phyloP scores from a whole-genome alignment of 2,329 filamentous ascomycete species.

The Nemania diffusa region DNA sequence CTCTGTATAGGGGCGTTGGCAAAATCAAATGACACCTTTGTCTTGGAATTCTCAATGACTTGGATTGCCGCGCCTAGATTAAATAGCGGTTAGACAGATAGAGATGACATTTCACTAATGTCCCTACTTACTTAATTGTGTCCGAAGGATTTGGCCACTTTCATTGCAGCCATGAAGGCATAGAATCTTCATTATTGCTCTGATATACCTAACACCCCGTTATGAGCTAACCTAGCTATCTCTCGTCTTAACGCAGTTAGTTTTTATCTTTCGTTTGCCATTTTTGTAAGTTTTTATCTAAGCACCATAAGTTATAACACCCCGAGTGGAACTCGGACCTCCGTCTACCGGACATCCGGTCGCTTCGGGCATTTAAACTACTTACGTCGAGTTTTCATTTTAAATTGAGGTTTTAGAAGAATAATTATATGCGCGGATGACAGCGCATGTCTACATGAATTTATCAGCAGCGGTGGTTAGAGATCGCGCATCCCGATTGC shows the following conservation, averaged over 20 bases:
- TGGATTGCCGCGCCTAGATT: slow-evolving; percentile 11
- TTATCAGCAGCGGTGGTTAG: not conserved
- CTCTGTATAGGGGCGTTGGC: slow-evolving; percentile 36
- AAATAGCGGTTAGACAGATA: slow-evolving; percentile 13
- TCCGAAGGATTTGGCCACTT: slow-evolving; percentile 30
- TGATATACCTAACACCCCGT: not conserved
- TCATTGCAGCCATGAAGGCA: slow-evolving; percentile 38
- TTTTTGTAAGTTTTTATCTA: too few species aligned
- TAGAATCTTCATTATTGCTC: slow-evolving; percentile 34
- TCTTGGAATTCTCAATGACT: slow-evolving; percentile 19
- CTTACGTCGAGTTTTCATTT: not conserved
- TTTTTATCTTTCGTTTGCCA: not conserved
- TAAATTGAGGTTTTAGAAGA: too few species aligned
- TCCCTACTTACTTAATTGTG: slow-evolving; percentile 33
- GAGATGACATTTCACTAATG: not conserved
- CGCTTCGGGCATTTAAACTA: not conserved
- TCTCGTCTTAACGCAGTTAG: too few species aligned
- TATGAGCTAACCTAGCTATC: not conserved
- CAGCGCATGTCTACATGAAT: not conserved
- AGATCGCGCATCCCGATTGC: not conserved
- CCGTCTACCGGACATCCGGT: slow-evolving; percentile 21
- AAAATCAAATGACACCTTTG: slow-evolving; percentile 40
- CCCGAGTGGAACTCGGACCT: slow-evolving; percentile 3
- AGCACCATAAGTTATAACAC: too few species aligned
- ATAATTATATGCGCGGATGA: not conserved